Conservation (phyloP, 2,329 filamentous ascomycete species). For the Alternaria angustiovoidea region DNA sequence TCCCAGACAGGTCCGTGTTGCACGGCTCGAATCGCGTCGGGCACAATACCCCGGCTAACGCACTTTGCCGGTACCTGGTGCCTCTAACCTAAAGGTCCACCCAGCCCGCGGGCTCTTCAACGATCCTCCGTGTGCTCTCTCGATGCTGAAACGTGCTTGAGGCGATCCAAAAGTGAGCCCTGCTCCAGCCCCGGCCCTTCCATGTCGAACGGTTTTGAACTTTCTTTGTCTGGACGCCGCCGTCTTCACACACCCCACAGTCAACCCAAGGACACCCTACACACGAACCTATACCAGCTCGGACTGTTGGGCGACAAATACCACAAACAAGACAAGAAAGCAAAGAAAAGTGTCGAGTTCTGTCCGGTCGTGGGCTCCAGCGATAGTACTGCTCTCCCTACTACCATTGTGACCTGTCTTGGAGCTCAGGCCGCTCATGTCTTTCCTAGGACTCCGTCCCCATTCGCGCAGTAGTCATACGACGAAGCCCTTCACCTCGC, state of each 20-base stretch:
- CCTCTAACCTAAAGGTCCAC: constrained; percentile 37
- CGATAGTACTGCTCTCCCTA: constrained; percentile 44
- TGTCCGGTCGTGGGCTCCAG: constrained; percentile 36
- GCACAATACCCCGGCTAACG: constrained; percentile 31
- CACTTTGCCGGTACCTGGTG: constrained; percentile 37
- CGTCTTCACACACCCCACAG: constrained; percentile 32
- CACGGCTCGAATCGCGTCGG: constrained; percentile 32
- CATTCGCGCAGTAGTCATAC: constrained; percentile 46
- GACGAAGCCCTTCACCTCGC: constrained; percentile 30
- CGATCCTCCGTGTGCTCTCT: constrained; percentile 40
- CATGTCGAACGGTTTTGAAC: constrained; percentile 49
- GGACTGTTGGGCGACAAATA: constrained; percentile 40
- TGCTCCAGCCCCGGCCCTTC: constrained; percentile 38
- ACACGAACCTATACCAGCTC: constrained; percentile 47
- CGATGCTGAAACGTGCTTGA: constrained; percentile 53
- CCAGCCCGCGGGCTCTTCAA: constrained; percentile 33
- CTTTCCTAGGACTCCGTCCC: constrained; percentile 52
- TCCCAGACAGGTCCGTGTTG: constrained; percentile 26
- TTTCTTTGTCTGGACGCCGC: constrained; percentile 44
- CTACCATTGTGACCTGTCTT: constrained; percentile 41
- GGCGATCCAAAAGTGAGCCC: constrained; percentile 46
- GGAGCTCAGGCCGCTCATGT: constrained; percentile 52
- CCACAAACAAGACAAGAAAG: constrained; percentile 39
- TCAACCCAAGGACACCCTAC: constrained; percentile 32
- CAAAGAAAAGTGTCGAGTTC: constrained; percentile 47